Conservation (phyloP, 192 early-diverging fungal species). For the Entophlyctis luteolus region DNA sequence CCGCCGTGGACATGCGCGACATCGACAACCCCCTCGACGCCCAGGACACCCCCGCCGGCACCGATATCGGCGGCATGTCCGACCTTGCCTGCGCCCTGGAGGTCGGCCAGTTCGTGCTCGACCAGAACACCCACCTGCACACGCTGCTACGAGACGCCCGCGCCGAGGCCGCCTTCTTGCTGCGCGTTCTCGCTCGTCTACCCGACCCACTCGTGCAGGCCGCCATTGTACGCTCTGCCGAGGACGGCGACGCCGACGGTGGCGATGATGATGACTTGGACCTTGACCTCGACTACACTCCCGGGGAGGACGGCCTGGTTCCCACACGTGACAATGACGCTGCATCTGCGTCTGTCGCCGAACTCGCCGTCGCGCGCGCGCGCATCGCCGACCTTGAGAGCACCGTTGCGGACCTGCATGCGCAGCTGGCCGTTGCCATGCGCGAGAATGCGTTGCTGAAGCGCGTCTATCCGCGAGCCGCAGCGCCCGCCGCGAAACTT, state of each 20-base stretch:
- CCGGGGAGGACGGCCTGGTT: too few species aligned
- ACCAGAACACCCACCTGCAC: slow-evolving; percentile 26
- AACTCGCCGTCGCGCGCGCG: background rate
- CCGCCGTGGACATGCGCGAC: too few species aligned
- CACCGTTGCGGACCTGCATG: background rate
- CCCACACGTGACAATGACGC: too few species aligned
- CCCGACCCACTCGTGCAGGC: background rate
- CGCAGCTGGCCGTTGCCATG: background rate
- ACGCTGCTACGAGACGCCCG: background rate
- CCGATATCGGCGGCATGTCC: too few species aligned
- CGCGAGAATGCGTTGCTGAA: background rate
- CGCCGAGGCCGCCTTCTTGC: slow-evolving; percentile 9
- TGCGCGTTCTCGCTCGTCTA: slow-evolving; percentile 6
- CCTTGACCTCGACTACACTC: too few species aligned
- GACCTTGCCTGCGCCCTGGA: slow-evolving; percentile 23
- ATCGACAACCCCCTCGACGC: too few species aligned
- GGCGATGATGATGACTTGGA: too few species aligned
- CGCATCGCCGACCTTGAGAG: background rate
- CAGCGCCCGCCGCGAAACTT: too few species aligned
- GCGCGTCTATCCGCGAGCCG: too few species aligned
- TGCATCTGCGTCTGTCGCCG: too few species aligned
- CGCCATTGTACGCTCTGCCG: background rate
- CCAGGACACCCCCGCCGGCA: too few species aligned
- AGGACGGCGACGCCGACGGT: background rate
- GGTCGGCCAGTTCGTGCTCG: slow-evolving; percentile 25